Conservation (phyloP, 495 filamentous ascomycete species). For the Penicillium ucsense region DNA sequence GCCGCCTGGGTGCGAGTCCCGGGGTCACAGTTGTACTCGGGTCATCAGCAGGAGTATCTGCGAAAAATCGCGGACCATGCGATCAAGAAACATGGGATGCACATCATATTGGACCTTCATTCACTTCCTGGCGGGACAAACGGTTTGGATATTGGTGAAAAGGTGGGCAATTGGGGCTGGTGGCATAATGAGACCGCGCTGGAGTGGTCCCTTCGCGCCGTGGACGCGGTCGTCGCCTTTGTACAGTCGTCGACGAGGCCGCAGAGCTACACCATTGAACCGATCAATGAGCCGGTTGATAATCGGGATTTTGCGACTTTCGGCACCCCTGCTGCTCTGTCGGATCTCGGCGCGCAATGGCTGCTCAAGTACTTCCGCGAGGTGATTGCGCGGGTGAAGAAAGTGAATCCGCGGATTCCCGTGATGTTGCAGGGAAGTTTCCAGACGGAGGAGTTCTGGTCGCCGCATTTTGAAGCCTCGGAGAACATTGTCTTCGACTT, state of each 20-base stretch:
- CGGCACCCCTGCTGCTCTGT: slow-evolving; percentile 20
- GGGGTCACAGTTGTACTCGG: slow-evolving; percentile 22
- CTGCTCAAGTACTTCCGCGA: slow-evolving; percentile 18
- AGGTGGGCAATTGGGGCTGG: slow-evolving; percentile 19
- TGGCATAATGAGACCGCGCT: slow-evolving; percentile 19
- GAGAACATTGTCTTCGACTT: slow-evolving; percentile 23
- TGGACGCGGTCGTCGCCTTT: slow-evolving; percentile 18
- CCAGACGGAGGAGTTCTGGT: slow-evolving; percentile 18
- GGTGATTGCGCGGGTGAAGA: slow-evolving; percentile 12
- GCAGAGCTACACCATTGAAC: slow-evolving; percentile 17
- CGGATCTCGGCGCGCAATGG: slow-evolving; percentile 16
- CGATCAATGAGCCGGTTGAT: slow-evolving; percentile 23
- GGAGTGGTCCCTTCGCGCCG: slow-evolving; percentile 16
- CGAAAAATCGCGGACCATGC: slow-evolving; percentile 19
- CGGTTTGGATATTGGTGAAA: slow-evolving; percentile 22
- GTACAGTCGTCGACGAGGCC: slow-evolving; percentile 16
- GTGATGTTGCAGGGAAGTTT: slow-evolving; percentile 25
- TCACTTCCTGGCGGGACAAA: slow-evolving; percentile 23
- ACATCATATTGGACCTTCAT: slow-evolving; percentile 23
- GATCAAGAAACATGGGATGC: slow-evolving; percentile 21
- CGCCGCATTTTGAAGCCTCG: slow-evolving; percentile 6
- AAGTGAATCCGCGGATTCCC: slow-evolving; percentile 13
- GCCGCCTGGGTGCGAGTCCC: slow-evolving; percentile 19
- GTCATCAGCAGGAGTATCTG: slow-evolving; percentile 18
- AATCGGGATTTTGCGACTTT: slow-evolving; percentile 18